Conservation (phyloP, 2,329 filamentous ascomycete species). For the Cladosporium sp. region DNA sequence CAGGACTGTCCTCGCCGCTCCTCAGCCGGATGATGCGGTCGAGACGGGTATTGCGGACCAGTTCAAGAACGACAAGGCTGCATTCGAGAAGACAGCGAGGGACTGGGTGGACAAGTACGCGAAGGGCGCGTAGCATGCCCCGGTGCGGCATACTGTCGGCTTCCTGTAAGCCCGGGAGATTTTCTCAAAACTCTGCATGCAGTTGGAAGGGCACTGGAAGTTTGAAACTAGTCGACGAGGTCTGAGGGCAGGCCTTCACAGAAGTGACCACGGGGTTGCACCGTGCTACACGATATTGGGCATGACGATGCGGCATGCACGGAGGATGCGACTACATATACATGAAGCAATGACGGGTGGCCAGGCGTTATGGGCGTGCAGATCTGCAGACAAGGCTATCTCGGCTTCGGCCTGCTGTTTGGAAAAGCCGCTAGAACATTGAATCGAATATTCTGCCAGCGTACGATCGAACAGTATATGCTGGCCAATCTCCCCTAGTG, state of each 20-base stretch:
- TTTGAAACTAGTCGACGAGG: not conserved
- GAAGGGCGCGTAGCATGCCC: slow-evolving; percentile 23
- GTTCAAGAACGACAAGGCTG: slow-evolving; percentile 63
- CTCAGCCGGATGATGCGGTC: slow-evolving; percentile 84
- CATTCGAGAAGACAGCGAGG: slow-evolving; percentile 71
- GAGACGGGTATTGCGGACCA: slow-evolving; percentile 83
- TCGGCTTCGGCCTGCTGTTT: not conserved
- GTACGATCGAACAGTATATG: not conserved
- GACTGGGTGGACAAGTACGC: slow-evolving; percentile 74
- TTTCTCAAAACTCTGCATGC: slow-evolving; percentile 9
- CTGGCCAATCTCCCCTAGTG: not conserved
- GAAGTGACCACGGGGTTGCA: too few species aligned
- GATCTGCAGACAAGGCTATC: not conserved
- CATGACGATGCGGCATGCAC: not conserved
- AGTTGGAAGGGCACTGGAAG: not conserved
- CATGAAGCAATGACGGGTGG: not conserved
- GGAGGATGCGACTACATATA: not conserved
- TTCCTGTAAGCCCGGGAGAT: not conserved
- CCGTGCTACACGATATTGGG: too few species aligned
- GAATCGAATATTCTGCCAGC: not conserved
- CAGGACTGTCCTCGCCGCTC: slow-evolving; percentile 69
- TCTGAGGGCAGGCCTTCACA: not conserved
- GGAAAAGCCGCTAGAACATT: not conserved
- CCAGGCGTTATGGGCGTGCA: not conserved
- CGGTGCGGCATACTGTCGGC: not conserved